A percentile compares a stretch with the other conserved stretches of the same genome.
Conservation (phyloP, 2,329 filamentous ascomycete genomes). For the Atkinsonella hypoxylon region DNA sequence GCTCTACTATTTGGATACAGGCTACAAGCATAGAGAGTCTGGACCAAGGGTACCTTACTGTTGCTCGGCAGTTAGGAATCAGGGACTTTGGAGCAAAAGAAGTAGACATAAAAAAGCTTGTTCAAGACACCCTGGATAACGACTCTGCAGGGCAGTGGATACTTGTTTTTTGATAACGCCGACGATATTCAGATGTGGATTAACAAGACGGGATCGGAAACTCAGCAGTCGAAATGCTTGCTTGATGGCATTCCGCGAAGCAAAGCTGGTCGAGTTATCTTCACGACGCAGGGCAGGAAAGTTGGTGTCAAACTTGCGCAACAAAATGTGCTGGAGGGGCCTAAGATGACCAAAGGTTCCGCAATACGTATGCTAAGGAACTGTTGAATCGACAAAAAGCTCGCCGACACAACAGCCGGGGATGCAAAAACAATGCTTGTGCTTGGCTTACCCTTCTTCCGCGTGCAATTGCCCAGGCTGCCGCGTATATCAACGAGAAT, state of each 20-base stretch:
- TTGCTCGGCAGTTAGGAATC: slow-evolving; percentile 3
- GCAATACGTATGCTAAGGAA: slow-evolving; percentile 1
- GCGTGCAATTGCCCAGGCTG: slow-evolving; percentile 24
- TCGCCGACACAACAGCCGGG: neutral
- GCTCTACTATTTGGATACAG: slow-evolving; percentile 6
- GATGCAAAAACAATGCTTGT: neutral
- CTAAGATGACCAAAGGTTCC: slow-evolving; percentile 1
- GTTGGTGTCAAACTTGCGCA: slow-evolving; percentile 4
- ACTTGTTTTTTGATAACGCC: slow-evolving; percentile 7
- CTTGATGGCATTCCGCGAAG: slow-evolving; percentile 6
- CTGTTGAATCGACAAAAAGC: neutral
- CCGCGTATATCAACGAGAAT: slow-evolving; percentile 25
- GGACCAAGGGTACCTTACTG: slow-evolving; percentile 1
- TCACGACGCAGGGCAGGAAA: slow-evolving; percentile 7
- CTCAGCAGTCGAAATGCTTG: slow-evolving; percentile 2
- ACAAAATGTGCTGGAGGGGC: slow-evolving; percentile 1
- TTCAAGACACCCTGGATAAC: slow-evolving; percentile 1
- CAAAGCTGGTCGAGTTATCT: slow-evolving; percentile 5
- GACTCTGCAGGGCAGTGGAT: slow-evolving; percentile 6
- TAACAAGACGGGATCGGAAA: neutral
- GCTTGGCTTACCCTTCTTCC: slow-evolving; percentile 20
- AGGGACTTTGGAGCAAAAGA: neutral
- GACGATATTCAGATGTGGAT: slow-evolving; percentile 7
- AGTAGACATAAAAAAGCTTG: slow-evolving; percentile 4
- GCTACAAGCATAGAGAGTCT: slow-evolving; percentile 3